Base-by-base conservation (phyloP, 352 stramenopile species). In the Pythium brachiatum region DNA sequence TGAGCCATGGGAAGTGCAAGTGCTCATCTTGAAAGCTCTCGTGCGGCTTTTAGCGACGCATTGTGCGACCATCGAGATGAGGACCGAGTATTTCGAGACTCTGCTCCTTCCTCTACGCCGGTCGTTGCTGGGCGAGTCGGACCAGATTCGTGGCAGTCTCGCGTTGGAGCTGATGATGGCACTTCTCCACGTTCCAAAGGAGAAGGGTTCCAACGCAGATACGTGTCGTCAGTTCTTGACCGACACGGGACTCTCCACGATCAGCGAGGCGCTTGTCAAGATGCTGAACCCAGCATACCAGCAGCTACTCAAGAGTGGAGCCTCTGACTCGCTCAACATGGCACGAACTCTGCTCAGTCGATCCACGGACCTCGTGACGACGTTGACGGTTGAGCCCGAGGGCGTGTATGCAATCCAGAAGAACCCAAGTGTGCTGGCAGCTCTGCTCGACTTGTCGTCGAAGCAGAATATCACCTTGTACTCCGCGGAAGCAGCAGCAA, bases 1-100 rank as follows among this genome's bases (percentile, higher is more conserved):
- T 3, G 81, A 95, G 59, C 79, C 84, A 0, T 92, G 77, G 78
- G 78, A 92, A 44, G 62, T 91, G 16, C 86, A 95, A 69, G 82
- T 92, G 20, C 68, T 95, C 34, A 89, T 93, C 15, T 57, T 94
- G 1, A 90, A 88, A 52, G 83, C 86, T 9, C 69, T 95, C 16
- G 72, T 81, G 29, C 71, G 76, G 32, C 68, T 95, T 11, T 57
- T 94, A 25, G 79, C 79, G 25, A 76, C 73, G 3, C 69, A 82
- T 58, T 88, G 81, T 66, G 59, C 72, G 0, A 56, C 75, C 18
- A 64, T 93, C 7, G 72, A 82, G 54, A 79, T 95, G 26, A 75
- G 79, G 46, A 59, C 43, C 0, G 74, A 84, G 18, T 81, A 77
- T 21, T 92, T 86, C 31, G 76, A 91, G 38, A 73, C 73, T 15